Evolutionary conservation across 2,329 filamentous ascomycete genomes (phyloP), one percentile per base, ranked within the genome.

Genomic region (Penicillium sp.): DNA sequence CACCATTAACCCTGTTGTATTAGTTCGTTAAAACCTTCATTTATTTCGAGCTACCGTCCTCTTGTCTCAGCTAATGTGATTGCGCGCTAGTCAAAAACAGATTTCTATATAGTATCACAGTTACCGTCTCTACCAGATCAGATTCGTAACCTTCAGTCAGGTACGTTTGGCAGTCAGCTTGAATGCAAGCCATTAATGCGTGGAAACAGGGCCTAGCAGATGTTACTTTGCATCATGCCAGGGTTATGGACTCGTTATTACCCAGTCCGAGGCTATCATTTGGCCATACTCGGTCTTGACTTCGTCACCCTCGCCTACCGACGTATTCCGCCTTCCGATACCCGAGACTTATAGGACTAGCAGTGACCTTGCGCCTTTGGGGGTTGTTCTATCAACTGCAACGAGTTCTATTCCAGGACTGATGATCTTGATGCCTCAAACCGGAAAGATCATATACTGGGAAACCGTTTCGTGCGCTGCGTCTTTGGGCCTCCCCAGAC

Each of bases 401-500:
- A 89, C 91, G 5, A 88, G 87, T n/a, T 87, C 88, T 53, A 91
- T 96, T 69, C 90, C 93, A 38, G 95, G 95, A 2, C 84, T 99
- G 44, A 87, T 99, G 30, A 86, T 97, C 44, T 85, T 98, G 44
- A 91, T 94, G 80, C 91, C 94, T 13, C 87, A 86, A 19, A 93
- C 85, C 53, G 95, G 95, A 56, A 93, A 90, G 76, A 88, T 98
- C 56, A 89, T 92, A 49, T 98, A 95, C 76, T 98, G 95, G 93
- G 95, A 98, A 75, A 96, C 92, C 45, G 91, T 98, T 66, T 93
- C 94, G 60, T 93, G 89, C 75, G 93, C 92, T 9, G 91, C 93
- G 45, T 92, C 92, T 0, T 84, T 96, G 59, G 91, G 91, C 65
- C 86, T 96, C 46, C 91, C 94, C 71, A 90, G 91, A 67, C 90